Evolutionary conservation across 805 yeast genomes (phyloP), one percentile per base, ranked within the genome.

Genomic region (Wickerhamomyces rabaulensis): DNA sequence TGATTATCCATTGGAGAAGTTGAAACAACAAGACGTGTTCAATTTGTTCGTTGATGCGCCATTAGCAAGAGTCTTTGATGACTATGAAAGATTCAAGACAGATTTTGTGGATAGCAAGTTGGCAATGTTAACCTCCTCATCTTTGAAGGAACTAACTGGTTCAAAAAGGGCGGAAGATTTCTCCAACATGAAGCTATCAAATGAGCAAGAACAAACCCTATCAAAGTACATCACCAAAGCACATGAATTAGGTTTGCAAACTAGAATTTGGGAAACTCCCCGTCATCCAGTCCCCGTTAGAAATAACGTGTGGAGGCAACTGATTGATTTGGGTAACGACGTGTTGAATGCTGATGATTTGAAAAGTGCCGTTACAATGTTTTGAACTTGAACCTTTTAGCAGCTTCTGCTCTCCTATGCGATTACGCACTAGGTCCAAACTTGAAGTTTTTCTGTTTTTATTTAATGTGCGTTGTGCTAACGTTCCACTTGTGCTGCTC

Each of bases 221-320:
- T 63, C 64, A 9, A 43, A 7, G 0, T 42, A 44, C 7, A 50
- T 64, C 15, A 46, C 49, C 3, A 45, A 48, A 15, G 82, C 87
- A 2, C 87, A 82, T 53, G 56, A 62, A 3, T 48, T 65, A 42
- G 78, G 79, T 12, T 55, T 84, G 37, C 70, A 73, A 52, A 76
- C 87, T 0, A 67, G 92, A 46, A 67, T 84, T 26, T 85, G 91
- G 91, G 90, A 82, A 17, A 80, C 80, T 9, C 82, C 87, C 1
- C 69, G 69, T 43, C 84, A 89, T 89, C 90, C 91, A 4, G 59
- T 61, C 2, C 49, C 55, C 13, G 60, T 67, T 25, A 70, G 78
- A 48, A 60, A 74, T 40, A 58, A 58, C 3, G 72, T 81, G 36
- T 78, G 84, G 79, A 54, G 63, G 43, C 78, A 75, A 46, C 64